Evolutionary conservation across 2,329 filamentous ascomycete genomes (phyloP), one percentile per base, ranked within the genome.

Genomic region (Dactylellina sp.): DNA sequence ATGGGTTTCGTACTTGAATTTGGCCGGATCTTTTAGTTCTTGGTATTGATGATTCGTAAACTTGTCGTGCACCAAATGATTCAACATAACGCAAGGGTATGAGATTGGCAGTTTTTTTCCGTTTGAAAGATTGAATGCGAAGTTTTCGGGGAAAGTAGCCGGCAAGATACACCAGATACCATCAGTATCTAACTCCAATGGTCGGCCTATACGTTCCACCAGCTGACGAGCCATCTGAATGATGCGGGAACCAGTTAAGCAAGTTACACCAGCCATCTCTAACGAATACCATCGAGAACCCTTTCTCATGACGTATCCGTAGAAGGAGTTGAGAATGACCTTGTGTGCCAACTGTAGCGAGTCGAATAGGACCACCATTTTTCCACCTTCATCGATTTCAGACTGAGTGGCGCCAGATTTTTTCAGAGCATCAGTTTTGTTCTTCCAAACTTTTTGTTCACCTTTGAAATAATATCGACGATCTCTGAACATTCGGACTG

Each of bases 81-180:
- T 99, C 83, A 99, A 86, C 95, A 99, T 99, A 77, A 97, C 93
- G 81, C 95, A 99, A 64, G 95, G 95, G 79, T 99, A 99, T 0
- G 95, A 99, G 55, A 99, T 93, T n/a, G 90, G 85, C 72, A 98
- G 80, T 81, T 98, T 99, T 85, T 98, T 99, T 77, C 95, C 95
- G 78, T 93, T 96, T 81, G 94, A 96, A 77, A 97, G 83, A 79
- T 91, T 96, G 84, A 99, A 98, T 0, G 89, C 85, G 79, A 97
- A 97, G 81, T 99, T 97, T 79, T 99, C 95, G 0, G 95, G 95
- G 78, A 99, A 99, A 0, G 92, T 95, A 0, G 92, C 94, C 0
- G 95, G 95, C 78, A 99, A 85, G 87, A 99, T 99, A 82, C 95
- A 99, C 96, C 95, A 99, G 79, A 99, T 99, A 87, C 96, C 95